phyloP scores from a whole-genome alignment of 1,284 basidiomycete genomes.

The Ustilago tritici region DNA sequence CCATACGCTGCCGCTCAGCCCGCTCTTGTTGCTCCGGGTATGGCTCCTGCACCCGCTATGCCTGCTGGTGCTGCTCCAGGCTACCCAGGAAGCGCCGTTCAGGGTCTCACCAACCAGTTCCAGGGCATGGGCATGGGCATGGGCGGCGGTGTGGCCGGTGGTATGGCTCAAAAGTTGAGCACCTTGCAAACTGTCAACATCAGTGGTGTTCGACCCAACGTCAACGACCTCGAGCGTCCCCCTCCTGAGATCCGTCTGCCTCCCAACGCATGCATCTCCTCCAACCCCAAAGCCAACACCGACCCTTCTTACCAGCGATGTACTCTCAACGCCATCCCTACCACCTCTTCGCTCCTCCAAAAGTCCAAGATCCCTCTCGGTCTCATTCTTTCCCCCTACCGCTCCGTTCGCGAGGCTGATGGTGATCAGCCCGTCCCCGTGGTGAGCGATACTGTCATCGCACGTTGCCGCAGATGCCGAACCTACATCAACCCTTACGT shows the following conservation, averaged over 20 bases:
- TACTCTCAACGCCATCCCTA: conserved; percentile 92
- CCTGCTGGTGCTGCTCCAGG: conserved; percentile 34
- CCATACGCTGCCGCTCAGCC: conserved; percentile 42
- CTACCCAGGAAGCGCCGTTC: conserved; percentile 70
- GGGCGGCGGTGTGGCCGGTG: conserved; percentile 50
- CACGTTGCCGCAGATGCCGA: conserved; percentile 94
- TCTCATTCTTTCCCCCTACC: conserved; percentile 90
- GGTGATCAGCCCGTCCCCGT: conserved; percentile 83
- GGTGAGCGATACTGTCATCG: conserved; percentile 93
- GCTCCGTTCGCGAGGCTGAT: conserved; percentile 75
- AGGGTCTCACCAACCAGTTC: conserved; percentile 85
- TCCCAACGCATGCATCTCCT: conserved; percentile 82
- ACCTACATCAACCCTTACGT: conserved; percentile 99
- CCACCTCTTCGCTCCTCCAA: conserved; percentile 86
- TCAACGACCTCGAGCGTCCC: conserved; percentile 81
- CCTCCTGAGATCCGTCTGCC: conserved; percentile 92
- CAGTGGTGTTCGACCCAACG: conserved; percentile 75
- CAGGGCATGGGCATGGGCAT: conserved; percentile 82
- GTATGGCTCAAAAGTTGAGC: conserved; percentile 46
- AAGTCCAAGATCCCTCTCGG: conserved; percentile 95
- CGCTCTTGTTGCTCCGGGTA: conserved; percentile 39
- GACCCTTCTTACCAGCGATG: conserved; percentile 92
- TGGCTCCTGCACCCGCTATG: conserved; percentile 20
- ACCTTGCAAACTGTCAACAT: conserved; percentile 62
- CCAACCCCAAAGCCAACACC: conserved; percentile 83